These are phyloP conservation scores for Sporothrix humicola DNA, from an alignment of 2,329 filamentous ascomycete species.

Conservation along the genomic window DNA sequence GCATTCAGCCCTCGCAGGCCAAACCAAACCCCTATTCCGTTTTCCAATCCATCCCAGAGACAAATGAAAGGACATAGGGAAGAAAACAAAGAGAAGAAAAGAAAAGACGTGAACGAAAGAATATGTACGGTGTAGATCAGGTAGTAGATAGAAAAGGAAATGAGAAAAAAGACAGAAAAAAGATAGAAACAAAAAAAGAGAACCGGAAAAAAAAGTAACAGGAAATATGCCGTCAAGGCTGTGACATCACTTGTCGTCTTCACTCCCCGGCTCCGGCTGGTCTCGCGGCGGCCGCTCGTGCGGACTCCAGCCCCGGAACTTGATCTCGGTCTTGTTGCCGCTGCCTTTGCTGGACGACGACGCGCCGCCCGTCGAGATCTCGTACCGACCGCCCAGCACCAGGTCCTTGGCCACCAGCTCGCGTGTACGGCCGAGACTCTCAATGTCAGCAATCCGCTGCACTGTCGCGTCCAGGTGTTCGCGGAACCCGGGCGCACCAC, in stretches of 20 bases:
- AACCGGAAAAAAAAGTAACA: neutral
- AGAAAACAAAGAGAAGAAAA: too few relatives aligned
- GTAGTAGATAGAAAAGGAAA: neutral
- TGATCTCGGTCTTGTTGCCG: constrained; percentile 29
- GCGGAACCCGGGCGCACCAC: constrained; percentile 75
- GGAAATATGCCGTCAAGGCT: neutral
- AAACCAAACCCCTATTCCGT: neutral
- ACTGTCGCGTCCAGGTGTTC: constrained; percentile 82
- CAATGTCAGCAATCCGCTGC: constrained; percentile 87
- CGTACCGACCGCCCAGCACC: constrained; percentile 81
- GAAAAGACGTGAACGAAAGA: neutral
- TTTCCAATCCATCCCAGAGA: neutral
- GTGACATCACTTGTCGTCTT: neutral
- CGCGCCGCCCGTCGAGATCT: constrained; percentile 51
- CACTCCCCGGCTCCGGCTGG: constrained; percentile 23
- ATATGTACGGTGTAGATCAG: constrained; percentile 1
- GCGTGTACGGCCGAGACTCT: constrained; percentile 89
- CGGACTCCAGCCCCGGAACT: constrained; percentile 38
- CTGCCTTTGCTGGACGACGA: constrained; percentile 1
- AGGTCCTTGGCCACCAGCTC: constrained; percentile 96
- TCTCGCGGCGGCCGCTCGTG: constrained; percentile 36
- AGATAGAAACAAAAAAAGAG: neutral
- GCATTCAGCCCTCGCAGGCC: constrained; percentile 17
- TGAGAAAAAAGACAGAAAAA: neutral
- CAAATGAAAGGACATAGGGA: neutral